Evolutionary conservation across 805 yeast genomes (phyloP), one percentile per base, ranked within the genome.

Genomic region (Blastobotrys attinorum): DNA sequence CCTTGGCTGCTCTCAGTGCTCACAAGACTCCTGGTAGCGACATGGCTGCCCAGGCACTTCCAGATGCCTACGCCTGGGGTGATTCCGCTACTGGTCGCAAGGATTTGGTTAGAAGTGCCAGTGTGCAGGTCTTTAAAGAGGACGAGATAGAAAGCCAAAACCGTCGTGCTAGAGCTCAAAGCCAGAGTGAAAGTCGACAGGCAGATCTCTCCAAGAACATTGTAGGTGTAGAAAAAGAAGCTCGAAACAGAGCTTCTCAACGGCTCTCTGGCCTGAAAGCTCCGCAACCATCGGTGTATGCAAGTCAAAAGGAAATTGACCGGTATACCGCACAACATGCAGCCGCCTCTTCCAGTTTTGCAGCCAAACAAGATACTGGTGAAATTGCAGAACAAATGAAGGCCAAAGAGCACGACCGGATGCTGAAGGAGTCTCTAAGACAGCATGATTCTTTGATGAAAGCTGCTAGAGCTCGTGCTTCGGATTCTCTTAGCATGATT

Each of bases 391-490:
- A n/a, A 11, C 13, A 11, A 34, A 31, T 4, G 36, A 32, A 32
- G 21, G 20, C 6, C 36, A 39, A 39, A 27, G 43, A 45, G 36
- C 57, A 49, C 43, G 42, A 45, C 25, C 34, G 39, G 43, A 27
- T 46, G 45, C 36, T 45, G 40, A 32, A 45, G 42, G 45, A 46
- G 38, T 41, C 49, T 13, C 39, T 41, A 29, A 43, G 27, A 25
- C 27, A 47, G 29, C 45, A 49, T 27, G 68, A 67, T 29, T 65
- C 73, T 39, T 63, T 75, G 42, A 71, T 77, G 46, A 66, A 72
- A 4, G 60, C 66, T 44, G 86, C 87, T 11, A 64, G 73, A 17
- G 59, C 61, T 48, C 75, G 74, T 40, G 82, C 80, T 5, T 66
- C 64, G 8, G 54, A 52, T 23, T 59, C 65, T 11, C 52, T 73